Evolutionary conservation across 805 yeast genomes (phyloP), one percentile per base, ranked within the genome.

Genomic region (Sugiyamaella lignohabitans): DNA sequence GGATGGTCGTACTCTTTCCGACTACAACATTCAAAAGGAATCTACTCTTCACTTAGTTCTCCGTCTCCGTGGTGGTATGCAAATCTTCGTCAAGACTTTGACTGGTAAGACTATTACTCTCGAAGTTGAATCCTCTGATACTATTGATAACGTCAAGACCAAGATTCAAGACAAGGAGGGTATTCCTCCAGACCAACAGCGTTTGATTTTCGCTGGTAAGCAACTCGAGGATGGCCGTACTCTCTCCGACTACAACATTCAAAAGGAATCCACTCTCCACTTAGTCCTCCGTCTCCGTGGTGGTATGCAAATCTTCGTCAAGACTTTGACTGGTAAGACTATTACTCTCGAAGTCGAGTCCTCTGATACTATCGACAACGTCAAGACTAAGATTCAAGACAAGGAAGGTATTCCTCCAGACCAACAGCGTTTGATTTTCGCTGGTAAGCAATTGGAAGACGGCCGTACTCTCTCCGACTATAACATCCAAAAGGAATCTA

Each of bases 401-500:
- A 91, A 91, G 82, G 98, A 91, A 75, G 98, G 98, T 70, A 91
- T 91, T 64, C 98, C 98, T 73, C 98, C 98, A 69, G 98, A 91
- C 77, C 98, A 91, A 76, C 98, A 91, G 80, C 87, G 98, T 80
- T 84, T 93, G 69, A 91, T 91, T 82, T 91, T 93, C 70, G 98
- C 98, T 70, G 98, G 98, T 82, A 93, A 91, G 82, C 98, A 91
- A 79, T 85, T 91, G 68, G 97, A 91, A 80, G 98, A 89, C 67
- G 98, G 98, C 70, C 87, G 98, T 82, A 91, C 98, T 61, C 79
- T 91, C 65, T 86, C 96, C 61, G 98, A 91, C 80, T 93, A 93
- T 94, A 93, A 91, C 87, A 93, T 91, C 78, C 98, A 93, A 79
- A 91, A 91, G 85, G 98, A 91, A 80, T 93, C 98, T 57, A 91